These are phyloP conservation scores for Boletus vermiculosoides DNA, from an alignment of 768 basidiomycete species.

Conservation along the genomic window DNA sequence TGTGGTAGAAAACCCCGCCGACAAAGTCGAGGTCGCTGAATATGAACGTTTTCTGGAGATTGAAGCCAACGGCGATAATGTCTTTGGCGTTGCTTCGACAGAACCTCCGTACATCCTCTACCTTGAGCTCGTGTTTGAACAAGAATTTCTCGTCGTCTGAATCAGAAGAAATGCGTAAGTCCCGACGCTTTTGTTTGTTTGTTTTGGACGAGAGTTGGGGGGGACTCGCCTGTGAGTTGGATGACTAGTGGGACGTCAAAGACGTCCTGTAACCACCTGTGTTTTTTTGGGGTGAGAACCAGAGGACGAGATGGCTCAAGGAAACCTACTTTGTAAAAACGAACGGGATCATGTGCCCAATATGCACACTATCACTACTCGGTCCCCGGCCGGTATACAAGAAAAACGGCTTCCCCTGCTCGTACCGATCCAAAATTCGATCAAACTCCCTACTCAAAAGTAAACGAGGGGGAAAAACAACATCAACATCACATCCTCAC, in stretches of 20 bases:
- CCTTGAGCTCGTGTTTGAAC: slow-evolving; percentile 92
- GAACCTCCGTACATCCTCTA: slow-evolving; percentile 83
- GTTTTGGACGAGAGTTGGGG: neutral
- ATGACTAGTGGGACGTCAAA: slow-evolving; percentile 94
- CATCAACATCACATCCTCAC: slow-evolving; percentile 1
- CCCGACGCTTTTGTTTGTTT: neutral
- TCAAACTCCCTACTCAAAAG: slow-evolving; percentile 72
- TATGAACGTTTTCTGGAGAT: slow-evolving; percentile 91
- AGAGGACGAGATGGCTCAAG: neutral
- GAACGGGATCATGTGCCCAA: slow-evolving; percentile 97
- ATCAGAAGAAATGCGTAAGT: neutral
- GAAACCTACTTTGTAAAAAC: slow-evolving; percentile 86
- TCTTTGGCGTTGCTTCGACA: slow-evolving; percentile 87
- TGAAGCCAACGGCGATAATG: slow-evolving; percentile 95
- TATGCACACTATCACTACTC: slow-evolving; percentile 94
- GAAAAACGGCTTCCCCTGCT: slow-evolving; percentile 96
- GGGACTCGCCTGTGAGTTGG: slow-evolving; percentile 79
- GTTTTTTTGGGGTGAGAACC: neutral
- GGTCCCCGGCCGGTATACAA: slow-evolving; percentile 97
- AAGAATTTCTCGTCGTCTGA: slow-evolving; percentile 98
- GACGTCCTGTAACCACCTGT: slow-evolving; percentile 94
- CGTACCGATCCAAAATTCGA: slow-evolving; percentile 90
- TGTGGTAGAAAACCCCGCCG: slow-evolving; percentile 91
- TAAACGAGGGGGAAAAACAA: neutral
- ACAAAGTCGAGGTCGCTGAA: slow-evolving; percentile 91